phyloP scores from a whole-genome alignment of 2,329 filamentous ascomycete genomes.

The Penicillium frequentans region DNA sequence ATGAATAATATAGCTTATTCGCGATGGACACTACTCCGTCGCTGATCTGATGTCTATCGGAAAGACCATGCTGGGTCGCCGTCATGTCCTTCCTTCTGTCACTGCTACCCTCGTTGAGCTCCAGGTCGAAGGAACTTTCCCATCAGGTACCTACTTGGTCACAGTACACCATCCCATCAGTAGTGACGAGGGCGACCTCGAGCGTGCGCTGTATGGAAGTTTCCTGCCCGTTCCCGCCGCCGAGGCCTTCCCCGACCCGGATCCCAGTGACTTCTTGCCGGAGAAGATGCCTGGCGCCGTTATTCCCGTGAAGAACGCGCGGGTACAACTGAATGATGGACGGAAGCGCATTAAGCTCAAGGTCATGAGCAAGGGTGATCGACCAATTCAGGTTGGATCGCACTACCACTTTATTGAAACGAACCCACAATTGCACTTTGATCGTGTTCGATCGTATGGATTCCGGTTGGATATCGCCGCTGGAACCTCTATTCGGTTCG shows the following conservation, averaged over 20 bases:
- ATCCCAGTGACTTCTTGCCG: constrained; percentile 65
- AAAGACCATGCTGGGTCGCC: constrained; percentile 86
- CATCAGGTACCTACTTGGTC: constrained; percentile 85
- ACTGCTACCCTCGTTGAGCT: constrained; percentile 76
- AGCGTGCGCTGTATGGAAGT: constrained; percentile 84
- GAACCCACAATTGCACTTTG: constrained; percentile 88
- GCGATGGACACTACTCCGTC: constrained; percentile 90
- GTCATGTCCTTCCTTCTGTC: constrained; percentile 85
- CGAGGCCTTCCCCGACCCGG: constrained; percentile 66
- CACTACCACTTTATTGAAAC: constrained; percentile 96
- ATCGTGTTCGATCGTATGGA: constrained; percentile 78
- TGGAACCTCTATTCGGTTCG: constrained; percentile 88
- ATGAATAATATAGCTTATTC: constrained; percentile 65
- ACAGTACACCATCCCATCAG: constrained; percentile 90
- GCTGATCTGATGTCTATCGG: constrained; percentile 92
- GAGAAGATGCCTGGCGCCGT: constrained; percentile 77
- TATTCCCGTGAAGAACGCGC: constrained; percentile 65
- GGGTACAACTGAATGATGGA: constrained; percentile 70
- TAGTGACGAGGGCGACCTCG: constrained; percentile 80
- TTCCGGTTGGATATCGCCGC: constrained; percentile 86
- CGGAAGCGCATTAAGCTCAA: constrained; percentile 70
- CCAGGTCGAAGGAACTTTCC: constrained; percentile 93
- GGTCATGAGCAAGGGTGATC: constrained; percentile 83
- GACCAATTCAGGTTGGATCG: constrained; percentile 86
- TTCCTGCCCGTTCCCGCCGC: constrained; percentile 78